Base-by-base conservation (phyloP, 305 asterid genomes). In the Fraxinus sp. region DNA sequence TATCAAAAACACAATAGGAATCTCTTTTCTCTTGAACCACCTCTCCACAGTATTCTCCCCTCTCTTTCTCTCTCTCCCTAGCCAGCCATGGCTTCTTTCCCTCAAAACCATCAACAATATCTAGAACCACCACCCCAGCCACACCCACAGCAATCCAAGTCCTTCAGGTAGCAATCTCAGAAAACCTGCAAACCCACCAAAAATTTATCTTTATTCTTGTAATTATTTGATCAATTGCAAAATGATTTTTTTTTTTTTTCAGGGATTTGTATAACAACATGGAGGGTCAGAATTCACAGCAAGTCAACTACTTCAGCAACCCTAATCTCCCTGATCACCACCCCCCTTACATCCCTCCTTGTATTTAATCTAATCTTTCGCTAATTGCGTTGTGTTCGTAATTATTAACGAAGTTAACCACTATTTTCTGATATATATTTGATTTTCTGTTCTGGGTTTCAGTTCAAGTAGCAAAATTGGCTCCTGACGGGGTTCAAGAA, bases 341-440 rank as follows among this genome's bases (percentile, higher is more conserved):
- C 76, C 97, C 97, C 24, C 97, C 97, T 33, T 94, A 93, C 80
- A 78, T 92, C 43, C 95, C 97, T 85, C 96, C 97, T 26, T 91
- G 98, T 94, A 91, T 80, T 71, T 82, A 10, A 75, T 66, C 81
- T 22, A 78, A 9, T 46, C 55, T 64, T 55, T 11, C n/a, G 2
- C 75, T 74, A 1, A 62, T 72, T 73, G 16, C 73, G 35, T 64
- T 64, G 32, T 8, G 3, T 64, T 22, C 14, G 33, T 22, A 64
- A 64, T 11, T 64, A 10, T 64, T 26, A 2, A 64, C 35, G 10
- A 64, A 24, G 2, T 64, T 64, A 64, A 64, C 26, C 5, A 64
- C 73, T 64, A 24, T 64, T 26, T 64, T 24, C n/a, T 64, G 73
- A 16, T 0, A 20, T 81, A 0, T 4, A 14, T 1, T 32, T 81